A percentile compares a stretch with the other conserved stretches of the same genome.
phyloP scores from a whole-genome alignment of 2,329 filamentous ascomycete genomes.

The Teratosphaeria zuluensis region DNA sequence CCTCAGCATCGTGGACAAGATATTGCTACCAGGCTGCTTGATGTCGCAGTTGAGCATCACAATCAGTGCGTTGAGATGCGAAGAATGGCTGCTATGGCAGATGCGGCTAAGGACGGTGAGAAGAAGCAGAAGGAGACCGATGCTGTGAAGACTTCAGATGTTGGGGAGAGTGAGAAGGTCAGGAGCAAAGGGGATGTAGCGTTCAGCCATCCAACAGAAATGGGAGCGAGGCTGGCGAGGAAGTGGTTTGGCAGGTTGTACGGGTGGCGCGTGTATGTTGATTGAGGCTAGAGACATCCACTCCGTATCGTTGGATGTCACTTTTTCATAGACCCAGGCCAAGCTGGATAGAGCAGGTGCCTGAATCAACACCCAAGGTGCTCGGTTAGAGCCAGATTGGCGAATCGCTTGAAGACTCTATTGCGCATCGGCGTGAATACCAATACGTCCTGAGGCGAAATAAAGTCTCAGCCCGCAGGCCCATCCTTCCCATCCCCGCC shows the following conservation, averaged over 20 bases:
- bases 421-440: background rate
- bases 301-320: too few species aligned
- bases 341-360: too few species aligned
- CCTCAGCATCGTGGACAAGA: constrained; percentile 46
- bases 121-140: background rate
- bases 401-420: too few species aligned
- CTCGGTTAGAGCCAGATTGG: too few species aligned
- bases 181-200: constrained; percentile 47
- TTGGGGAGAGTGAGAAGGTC: constrained; percentile 17
- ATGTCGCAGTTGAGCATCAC: constrained; percentile 25
- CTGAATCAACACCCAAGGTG: too few species aligned
- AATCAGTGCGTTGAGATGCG: constrained; percentile 4
- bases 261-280: constrained; percentile 47
- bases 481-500: constrained; percentile 6
- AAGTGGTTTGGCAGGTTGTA: constrained; percentile 47
- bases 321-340: too few species aligned
- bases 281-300: background rate
- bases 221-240: constrained; percentile 47
- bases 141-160: background rate
- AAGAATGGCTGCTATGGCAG: background rate
- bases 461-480: background rate
- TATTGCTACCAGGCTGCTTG: constrained; percentile 48
- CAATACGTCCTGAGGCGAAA: background rate
- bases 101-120: background rate
- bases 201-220: constrained; percentile 58